Conservation (phyloP, 1,284 basidiomycete species). For the Tilletia setariae region DNA sequence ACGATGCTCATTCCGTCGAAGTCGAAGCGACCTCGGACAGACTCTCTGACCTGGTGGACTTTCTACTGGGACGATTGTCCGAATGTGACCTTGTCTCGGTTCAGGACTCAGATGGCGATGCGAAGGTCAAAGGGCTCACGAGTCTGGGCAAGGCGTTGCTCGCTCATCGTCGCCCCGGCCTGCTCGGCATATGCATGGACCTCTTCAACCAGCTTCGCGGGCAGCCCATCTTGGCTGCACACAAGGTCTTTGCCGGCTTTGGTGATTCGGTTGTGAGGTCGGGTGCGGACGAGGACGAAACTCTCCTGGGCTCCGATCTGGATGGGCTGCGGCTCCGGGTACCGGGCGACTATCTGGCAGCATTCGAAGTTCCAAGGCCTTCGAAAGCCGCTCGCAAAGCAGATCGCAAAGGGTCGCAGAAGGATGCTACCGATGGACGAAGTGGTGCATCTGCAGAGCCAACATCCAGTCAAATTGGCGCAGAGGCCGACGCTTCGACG, state of each 20-base stretch:
- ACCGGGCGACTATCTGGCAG: slow-evolving; percentile 28
- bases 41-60: slow-evolving; percentile 26
- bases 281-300: not conserved
- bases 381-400: slow-evolving; percentile 15
- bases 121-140: slow-evolving; percentile 17
- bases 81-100: slow-evolving; percentile 7
- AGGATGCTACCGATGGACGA: not conserved
- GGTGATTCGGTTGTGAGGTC: slow-evolving; percentile 12
- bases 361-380: slow-evolving; percentile 27
- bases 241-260: not conserved
- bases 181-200: slow-evolving; percentile 30
- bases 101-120: not conserved
- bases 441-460: not conserved
- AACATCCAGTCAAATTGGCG: not conserved
- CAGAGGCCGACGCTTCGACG: not conserved
- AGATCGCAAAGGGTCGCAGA: not conserved
- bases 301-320: slow-evolving; percentile 8
- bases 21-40: slow-evolving; percentile 23
- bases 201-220: slow-evolving; percentile 4
- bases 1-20: slow-evolving; percentile 61
- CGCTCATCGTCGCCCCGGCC: slow-evolving; percentile 19
- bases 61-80: slow-evolving; percentile 22
- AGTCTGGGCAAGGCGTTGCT: slow-evolving; percentile 30
- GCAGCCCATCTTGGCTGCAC: not conserved
- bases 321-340: slow-evolving; percentile 27